Base-by-base conservation (phyloP, 164 flowering plant species). In the Vitis amurensis region DNA sequence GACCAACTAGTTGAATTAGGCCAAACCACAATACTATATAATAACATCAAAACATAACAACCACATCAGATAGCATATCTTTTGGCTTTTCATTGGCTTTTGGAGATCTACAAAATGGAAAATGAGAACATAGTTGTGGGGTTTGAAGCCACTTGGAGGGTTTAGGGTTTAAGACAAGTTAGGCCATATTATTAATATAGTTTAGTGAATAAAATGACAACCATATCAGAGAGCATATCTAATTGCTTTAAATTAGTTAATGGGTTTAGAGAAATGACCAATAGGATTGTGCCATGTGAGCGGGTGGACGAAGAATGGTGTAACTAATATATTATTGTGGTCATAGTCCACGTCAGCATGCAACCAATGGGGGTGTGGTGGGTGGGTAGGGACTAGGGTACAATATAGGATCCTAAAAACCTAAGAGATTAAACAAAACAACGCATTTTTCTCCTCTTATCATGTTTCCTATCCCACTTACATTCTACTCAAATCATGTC, bases 401-500 rank as follows among this genome's bases (percentile, higher is more conserved):
- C 27, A 23, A 23, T 23, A 23, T 23, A 23, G 27, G 27, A 8
- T 71, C 55, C 52, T 70, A n/a, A 56, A 50, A 71, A 63, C 68
- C 69, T 73, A 55, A 59, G 48, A 66, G 74, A 72, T 51, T 66
- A 75, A 57, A 61, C 63, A 61, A 64, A 51, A 59, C 1, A 70
- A 63, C 74, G 56, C 68, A 37, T 37, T 37, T 37, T 37, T 37
- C 44, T 37, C 44, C 59, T 71, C 67, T 81, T 77, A 79, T 84
- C 82, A 49, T 84, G 85, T 81, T 71, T 76, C 84, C 82, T 19
- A 19, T 66, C 61, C 68, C 61, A 52, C 30, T 65, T 79, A 71
- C 78, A 83, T 77, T 75, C 78, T 71, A 74, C 70, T 76, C 70
- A 61, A 29, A 67, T 80, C 83, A 66, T 79, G 83, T 74, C 79